These are phyloP conservation scores for Gillenia trifoliata DNA, from an alignment of 306 rosid genomes.

Conservation along the genomic window DNA sequence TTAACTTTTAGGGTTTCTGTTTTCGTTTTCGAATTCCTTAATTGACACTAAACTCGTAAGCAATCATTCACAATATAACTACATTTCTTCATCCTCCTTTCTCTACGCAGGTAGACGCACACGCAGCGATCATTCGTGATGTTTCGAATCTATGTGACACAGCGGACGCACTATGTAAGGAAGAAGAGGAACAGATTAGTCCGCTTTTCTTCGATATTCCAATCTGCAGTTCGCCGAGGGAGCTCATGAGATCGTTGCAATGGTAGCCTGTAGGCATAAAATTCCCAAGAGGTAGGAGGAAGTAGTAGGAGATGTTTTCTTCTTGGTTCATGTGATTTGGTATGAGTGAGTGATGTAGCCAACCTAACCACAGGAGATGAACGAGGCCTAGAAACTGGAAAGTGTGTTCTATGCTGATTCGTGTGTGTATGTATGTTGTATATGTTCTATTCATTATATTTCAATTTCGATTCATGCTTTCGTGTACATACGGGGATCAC, in stretches of 20 bases:
- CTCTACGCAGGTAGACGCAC: slow-evolving; percentile 55
- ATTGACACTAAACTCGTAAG: not conserved
- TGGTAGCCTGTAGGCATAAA: slow-evolving; percentile 19
- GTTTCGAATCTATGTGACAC: slow-evolving; percentile 53
- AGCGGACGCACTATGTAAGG: slow-evolving; percentile 50
- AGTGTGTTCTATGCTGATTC: not conserved
- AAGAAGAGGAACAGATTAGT: slow-evolving; percentile 43
- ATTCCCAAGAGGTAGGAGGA: slow-evolving; percentile 22
- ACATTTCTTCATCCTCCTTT: not conserved
- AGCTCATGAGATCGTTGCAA: slow-evolving; percentile 43
- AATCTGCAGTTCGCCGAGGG: slow-evolving; percentile 57
- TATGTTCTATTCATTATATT: not conserved
- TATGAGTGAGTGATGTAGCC: slow-evolving; percentile 21
- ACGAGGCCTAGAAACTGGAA: slow-evolving; percentile 11
- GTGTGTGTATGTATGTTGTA: slow-evolving; percentile 8
- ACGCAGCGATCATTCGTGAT: slow-evolving; percentile 54
- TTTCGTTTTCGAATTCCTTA: not conserved
- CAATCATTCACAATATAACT: not conserved
- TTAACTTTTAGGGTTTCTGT: not conserved
- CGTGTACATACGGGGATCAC: not conserved
- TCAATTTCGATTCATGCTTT: not conserved
- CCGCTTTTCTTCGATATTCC: slow-evolving; percentile 59
- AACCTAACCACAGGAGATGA: slow-evolving; percentile 24
- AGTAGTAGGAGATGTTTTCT: slow-evolving; percentile 29
- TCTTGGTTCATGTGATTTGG: slow-evolving; percentile 22